Percentiles rank a stretch among this genome's conserved stretches.
Conservation (phyloP, 768 basidiomycete species). For the Auriscalpium vulgare region DNA sequence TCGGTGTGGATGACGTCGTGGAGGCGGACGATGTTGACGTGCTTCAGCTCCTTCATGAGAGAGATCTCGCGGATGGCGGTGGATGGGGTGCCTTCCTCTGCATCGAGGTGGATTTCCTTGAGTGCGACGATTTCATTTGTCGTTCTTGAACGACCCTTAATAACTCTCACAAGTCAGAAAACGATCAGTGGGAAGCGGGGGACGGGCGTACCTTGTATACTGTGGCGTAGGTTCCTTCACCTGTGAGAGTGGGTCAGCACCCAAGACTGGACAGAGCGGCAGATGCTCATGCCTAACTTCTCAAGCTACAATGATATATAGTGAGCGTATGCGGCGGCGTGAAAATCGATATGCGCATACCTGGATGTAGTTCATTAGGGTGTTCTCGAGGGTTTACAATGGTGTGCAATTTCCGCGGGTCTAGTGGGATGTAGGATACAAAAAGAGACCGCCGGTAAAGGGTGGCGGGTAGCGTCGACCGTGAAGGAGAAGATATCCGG, state of each 20-base stretch:
- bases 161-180: not conserved
- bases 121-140: constrained; percentile 99
- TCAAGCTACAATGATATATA: constrained; percentile 48
- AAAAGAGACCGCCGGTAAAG: constrained; percentile 42
- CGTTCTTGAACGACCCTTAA: constrained; percentile 87
- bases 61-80: constrained; percentile 99
- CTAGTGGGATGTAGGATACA: no score
- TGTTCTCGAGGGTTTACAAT: no score
- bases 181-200: constrained; percentile 1
- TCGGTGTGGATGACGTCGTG: constrained; percentile 99
- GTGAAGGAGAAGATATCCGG: no score
- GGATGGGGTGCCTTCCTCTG: constrained; percentile 97
- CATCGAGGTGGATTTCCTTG: constrained; percentile 98
- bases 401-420: no score
- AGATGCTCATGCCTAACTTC: constrained; percentile 56
- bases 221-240: constrained; percentile 91
- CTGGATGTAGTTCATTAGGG: constrained; percentile 50
- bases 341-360: constrained; percentile 21
- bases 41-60: constrained; percentile 98
- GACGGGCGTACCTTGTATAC: constrained; percentile 76
- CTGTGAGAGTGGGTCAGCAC: constrained; percentile 27
- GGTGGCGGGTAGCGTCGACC: constrained; percentile 53
- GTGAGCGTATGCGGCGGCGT: constrained; percentile 7
- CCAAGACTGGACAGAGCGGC: not conserved
- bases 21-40: constrained; percentile 95